Base-by-base conservation (phyloP, 257 asterid species). In the Solanum habrochaites region DNA sequence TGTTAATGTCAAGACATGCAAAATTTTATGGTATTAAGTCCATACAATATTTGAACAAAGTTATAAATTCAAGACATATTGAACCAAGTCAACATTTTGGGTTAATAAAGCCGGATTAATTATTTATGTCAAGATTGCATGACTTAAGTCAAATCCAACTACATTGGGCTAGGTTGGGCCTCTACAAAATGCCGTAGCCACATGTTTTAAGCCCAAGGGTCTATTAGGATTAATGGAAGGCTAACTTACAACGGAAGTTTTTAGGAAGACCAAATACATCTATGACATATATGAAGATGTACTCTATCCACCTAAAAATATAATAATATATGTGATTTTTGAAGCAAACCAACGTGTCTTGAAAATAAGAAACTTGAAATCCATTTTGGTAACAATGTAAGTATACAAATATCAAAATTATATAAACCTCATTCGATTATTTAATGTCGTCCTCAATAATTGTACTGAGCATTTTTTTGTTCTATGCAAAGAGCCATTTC, bases 401-500 rank as follows among this genome's bases (percentile, higher is more conserved):
- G 43, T 27, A 39, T 71, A n/a, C 15, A 42, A 32, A 8, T 42
- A 72, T 8, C 27, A 62, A 87, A 52, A 43, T 56, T 27, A 11
- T 6, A 58, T 25, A 56, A 7, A 32, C 32, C 78, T 35, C 67
- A 80, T 32, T 40, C 7, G 20, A 60, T 10, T 23, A 52, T 45
- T 40, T 78, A 82, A n/a, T 25, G 45, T 11, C 23, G 6, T 64
- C 56, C 40, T 31, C 40, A 62, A 14, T 71, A 29, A 72, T 81
- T 27, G 6, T 32, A 47, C 72, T 45, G 13, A 49, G 15, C 32
- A 27, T 93, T 88, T 93, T 92, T 64, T 91, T n/a, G 90, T 86
- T 88, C 78, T 6, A 92, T 86, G 93, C 93, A 91, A 85, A 89
- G 89, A 69, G 27, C 45, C 91, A 91, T 80, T 23, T 87, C 29